Evolutionary conservation across 331 rosid genomes (phyloP).

Genomic region (Malus hybrid): DNA sequence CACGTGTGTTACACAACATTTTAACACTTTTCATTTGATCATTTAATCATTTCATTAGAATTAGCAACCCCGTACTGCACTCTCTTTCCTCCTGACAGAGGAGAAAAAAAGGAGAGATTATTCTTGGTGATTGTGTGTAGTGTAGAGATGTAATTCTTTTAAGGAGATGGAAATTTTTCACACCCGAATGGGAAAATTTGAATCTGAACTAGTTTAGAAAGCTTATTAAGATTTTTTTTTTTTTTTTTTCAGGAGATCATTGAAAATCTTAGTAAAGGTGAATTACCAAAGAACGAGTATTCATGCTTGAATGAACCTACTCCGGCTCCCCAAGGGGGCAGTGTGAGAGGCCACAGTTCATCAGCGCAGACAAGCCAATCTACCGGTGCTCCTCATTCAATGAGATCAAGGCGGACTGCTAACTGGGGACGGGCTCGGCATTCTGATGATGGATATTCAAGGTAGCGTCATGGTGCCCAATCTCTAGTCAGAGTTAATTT

Average conservation of each 20-base stretch:
- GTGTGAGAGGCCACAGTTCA: constrained; percentile 28
- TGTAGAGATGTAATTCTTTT: background rate
- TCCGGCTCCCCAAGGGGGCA: constrained; percentile 7
- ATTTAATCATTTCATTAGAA: background rate
- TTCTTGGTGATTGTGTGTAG: background rate
- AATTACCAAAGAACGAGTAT: constrained; percentile 56
- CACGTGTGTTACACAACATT: background rate
- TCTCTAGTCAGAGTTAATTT: background rate
- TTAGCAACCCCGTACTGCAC: background rate
- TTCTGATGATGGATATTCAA: constrained; percentile 86
- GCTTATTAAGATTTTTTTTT: background rate
- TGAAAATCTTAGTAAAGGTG: constrained; percentile 60
- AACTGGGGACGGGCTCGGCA: constrained; percentile 64
- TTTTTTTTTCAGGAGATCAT: constrained; percentile 51
- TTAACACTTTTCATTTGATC: background rate
- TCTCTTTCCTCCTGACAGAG: background rate
- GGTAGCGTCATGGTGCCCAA: constrained; percentile 27
- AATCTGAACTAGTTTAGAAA: background rate
- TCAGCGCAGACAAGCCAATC: constrained; percentile 28
- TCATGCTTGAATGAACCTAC: constrained; percentile 58
- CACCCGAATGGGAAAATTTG: background rate
- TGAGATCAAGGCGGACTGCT: constrained; percentile 82
- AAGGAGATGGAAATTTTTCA: background rate
- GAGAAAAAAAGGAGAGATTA: background rate
- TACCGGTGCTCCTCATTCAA: constrained; percentile 46